Evolutionary conservation across 1,139 yeast species (phyloP), one percentile per base, ranked within the genome.

Genomic region (Debaryomyces nepalensis): DNA sequence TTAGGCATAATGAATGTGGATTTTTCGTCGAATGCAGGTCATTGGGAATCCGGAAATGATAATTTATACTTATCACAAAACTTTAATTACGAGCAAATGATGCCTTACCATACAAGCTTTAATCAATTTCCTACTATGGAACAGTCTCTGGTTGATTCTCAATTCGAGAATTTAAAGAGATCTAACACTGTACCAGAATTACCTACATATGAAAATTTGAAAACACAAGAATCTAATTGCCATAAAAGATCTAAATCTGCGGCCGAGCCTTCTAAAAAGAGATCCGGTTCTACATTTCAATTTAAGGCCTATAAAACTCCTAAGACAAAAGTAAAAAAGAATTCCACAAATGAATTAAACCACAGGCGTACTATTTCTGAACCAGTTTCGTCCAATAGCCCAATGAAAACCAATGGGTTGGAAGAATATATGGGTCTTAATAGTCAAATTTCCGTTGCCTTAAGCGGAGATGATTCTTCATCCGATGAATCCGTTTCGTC

Each of bases 251-350:
- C 68, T 15, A 64, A 61, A 46, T 61, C 68, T 5, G 43, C 52
- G 3, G 29, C 51, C 5, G 55, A 50, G 16, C 51, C 55, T 37
- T 39, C 53, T 6, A 59, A 58, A 44, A 60, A 59, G 50, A 66
- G 57, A 43, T 49, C 53, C 30, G 51, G 55, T 15, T 60, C 64
- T 38, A 66, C 63, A 42, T 59, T 68, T 43, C 75, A 67, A 51
- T 70, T 67, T 58, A 70, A 67, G 49, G 55, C 66, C n/a, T 68
- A 69, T 57, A 62, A 58, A 22, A 68, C 70, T 6, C 41, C 41
- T 14, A 11, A 7, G 5, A 30, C 30, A 34, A 59, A 54, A 42
- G 52, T 42, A 16, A 41, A 51, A 24, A 57, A 57, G 43, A 53
- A 52, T 39, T 57, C 52, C 44, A 59, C 57, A 47, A 61, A 62